Base-by-base conservation (phyloP, 2,329 filamentous ascomycete genomes). In the Clonostachys chloroleuca region DNA sequence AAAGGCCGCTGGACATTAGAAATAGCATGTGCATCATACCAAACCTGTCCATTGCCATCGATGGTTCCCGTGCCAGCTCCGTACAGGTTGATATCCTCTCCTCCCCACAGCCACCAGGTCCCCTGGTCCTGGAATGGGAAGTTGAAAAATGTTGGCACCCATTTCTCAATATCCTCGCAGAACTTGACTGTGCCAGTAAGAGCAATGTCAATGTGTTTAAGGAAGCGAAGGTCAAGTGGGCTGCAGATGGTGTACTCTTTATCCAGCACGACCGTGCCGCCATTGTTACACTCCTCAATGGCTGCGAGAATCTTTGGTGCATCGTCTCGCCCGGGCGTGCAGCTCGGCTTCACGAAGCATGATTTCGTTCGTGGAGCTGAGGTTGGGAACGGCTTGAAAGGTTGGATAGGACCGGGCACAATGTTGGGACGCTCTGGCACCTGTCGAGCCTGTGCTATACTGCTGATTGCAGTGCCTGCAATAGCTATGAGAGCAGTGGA, bases 111-210 rank as follows among this genome's bases (percentile, higher is more conserved):
- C 62, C 62, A 64, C 47, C 61, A 61, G 8, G 55, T 53, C 1
- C 79, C 62, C 80, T 78, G 75, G 51, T 86, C 85, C 54, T 88
- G 85, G 65, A 80, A 89, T 6, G 67, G 69, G 24, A 84, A 81
- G 46, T 75, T 75, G 70, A 87, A 87, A 37, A 75, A 71, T 56
- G 86, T 74, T 10, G 71, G 72, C 52, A 83, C 74, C 85, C 85
- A 88, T 63, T 87, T 87, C 52, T 80, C 74, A 2, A 82, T 83
- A 58, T 88, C 80, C 44, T 83, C 75, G 47, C 77, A 80, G 65
- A 88, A 88, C 47, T 77, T 68, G 18, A 87, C 72, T 16, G 73
- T 74, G 18, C 80, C 82, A 1, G 60, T 61, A 47, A 67, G 68
- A 69, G 79, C 75, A 5, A 87, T 64, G 59, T 88, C 85, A 34